A percentile compares a stretch with the other conserved stretches of the same genome.
These are phyloP conservation scores for Rosa hybrid DNA, from an alignment of 331 rosid species.

Conservation along the genomic window DNA sequence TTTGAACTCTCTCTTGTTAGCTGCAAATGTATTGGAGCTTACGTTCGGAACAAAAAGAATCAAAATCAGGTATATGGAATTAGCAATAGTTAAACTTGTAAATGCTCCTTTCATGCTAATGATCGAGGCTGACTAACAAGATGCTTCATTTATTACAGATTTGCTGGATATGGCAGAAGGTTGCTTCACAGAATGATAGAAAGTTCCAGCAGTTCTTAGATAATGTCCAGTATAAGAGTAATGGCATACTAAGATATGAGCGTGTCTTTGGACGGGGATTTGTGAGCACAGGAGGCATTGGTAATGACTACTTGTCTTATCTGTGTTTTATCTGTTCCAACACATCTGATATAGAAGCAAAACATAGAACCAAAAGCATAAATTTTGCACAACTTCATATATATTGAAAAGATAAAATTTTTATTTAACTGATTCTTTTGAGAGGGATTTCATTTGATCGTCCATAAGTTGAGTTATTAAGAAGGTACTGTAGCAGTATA, in stretches of 20 bases:
- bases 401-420: background rate
- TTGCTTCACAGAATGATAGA: slow-evolving; percentile 61
- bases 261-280: slow-evolving; percentile 79
- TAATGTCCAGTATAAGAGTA: slow-evolving; percentile 67
- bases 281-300: slow-evolving; percentile 94
- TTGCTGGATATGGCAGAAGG: slow-evolving; percentile 94
- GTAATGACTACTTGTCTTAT: slow-evolving; percentile 34
- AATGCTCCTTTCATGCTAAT: slow-evolving; percentile 9
- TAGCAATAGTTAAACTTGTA: slow-evolving; percentile 2
- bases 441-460: background rate
- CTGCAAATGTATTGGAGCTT: slow-evolving; percentile 94
- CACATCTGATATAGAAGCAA: background rate
- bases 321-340: background rate
- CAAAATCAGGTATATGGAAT: slow-evolving; percentile 75
- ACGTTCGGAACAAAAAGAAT: slow-evolving; percentile 86
- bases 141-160: slow-evolving; percentile 50
- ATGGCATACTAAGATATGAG: slow-evolving; percentile 78
- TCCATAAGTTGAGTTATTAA: background rate
- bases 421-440: background rate
- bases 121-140: slow-evolving; percentile 22
- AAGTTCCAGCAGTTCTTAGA: slow-evolving; percentile 89
- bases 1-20: slow-evolving; percentile 86
- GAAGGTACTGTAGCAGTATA: background rate
- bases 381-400: background rate
- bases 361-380: background rate